Evolutionary conservation across 2,329 filamentous ascomycete genomes (phyloP).

Genomic region (Knoxdaviesia capensis): DNA sequence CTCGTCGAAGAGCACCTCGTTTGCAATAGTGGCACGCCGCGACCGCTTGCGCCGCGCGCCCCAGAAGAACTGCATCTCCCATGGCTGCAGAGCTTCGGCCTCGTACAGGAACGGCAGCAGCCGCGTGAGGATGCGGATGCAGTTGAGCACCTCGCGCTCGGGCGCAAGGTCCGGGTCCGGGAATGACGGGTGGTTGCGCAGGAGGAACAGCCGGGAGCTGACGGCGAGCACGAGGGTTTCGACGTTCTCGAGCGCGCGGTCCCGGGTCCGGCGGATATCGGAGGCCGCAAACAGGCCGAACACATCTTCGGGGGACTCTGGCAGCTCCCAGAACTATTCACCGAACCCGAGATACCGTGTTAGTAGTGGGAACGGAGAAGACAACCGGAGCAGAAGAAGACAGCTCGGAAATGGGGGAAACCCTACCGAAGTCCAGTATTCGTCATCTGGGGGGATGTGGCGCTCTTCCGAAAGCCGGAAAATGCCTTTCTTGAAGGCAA

Average conservation of each 20-base stretch:
- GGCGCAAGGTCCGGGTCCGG: conserved; percentile 69
- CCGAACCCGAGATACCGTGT: neutral
- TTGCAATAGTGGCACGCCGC: conserved; percentile 41
- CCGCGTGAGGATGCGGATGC: conserved; percentile 74
- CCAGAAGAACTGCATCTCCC: conserved; percentile 96
- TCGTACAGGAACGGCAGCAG: conserved; percentile 86
- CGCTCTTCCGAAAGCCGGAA: conserved; percentile 88
- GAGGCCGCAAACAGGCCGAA: conserved; percentile 86
- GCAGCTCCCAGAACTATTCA: conserved; percentile 81
- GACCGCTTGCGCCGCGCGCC: conserved; percentile 50
- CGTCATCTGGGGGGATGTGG: conserved; percentile 69
- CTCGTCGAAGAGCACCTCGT: conserved; percentile 73
- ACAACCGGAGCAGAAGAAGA: conserved; percentile 2
- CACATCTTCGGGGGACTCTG: conserved; percentile 86
- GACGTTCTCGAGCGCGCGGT: conserved; percentile 67
- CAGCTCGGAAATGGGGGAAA: neutral
- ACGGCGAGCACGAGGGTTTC: conserved; percentile 74
- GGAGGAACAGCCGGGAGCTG: conserved; percentile 60
- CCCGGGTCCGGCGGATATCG: conserved; percentile 74
- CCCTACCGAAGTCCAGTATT: conserved; percentile 80
- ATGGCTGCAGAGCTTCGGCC: conserved; percentile 57
- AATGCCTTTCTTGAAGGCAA: conserved; percentile 96
- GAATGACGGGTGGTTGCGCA: conserved; percentile 80
- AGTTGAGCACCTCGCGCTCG: conserved; percentile 84
- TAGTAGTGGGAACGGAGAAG: neutral